Conservation (phyloP, 2,329 filamentous ascomycete genomes). For the Stromatinia cepivora region DNA sequence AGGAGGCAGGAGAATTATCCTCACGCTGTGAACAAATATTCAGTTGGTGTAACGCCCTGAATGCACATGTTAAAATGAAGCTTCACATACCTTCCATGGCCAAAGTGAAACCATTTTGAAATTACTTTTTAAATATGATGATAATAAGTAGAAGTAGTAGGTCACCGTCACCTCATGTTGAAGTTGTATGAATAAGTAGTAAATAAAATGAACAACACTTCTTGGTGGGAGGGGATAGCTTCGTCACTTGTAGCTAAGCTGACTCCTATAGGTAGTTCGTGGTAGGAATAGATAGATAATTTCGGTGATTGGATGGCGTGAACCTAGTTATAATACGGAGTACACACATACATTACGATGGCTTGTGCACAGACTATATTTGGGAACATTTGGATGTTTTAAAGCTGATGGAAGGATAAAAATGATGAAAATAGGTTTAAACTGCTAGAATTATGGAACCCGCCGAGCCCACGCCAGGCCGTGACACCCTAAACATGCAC, state of each 20-base stretch:
- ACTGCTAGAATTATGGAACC: not conserved
- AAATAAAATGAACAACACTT: not conserved
- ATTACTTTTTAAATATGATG: slow-evolving; percentile 10
- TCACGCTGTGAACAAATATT: slow-evolving; percentile 57
- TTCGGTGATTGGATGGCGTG: slow-evolving; percentile 12
- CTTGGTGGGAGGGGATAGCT: slow-evolving; percentile 7
- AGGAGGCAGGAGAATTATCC: slow-evolving; percentile 81
- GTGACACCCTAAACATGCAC: slow-evolving; percentile 2
- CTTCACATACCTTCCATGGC: slow-evolving; percentile 71
- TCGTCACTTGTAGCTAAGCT: slow-evolving; percentile 13
- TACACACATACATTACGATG: not conserved
- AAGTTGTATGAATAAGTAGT: not conserved
- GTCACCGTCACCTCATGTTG: slow-evolving; percentile 32
- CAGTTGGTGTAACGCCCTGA: slow-evolving; percentile 14
- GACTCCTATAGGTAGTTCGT: not conserved
- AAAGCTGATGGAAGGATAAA: not conserved
- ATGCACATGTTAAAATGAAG: slow-evolving; percentile 28
- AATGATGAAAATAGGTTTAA: not conserved
- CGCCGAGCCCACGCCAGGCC: not conserved
- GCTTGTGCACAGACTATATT: not conserved
- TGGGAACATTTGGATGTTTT: not conserved
- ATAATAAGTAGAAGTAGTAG: not conserved
- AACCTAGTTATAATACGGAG: not conserved
- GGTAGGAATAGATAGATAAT: not conserved
- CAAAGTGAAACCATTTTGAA: slow-evolving; percentile 75